Base-by-base conservation (phyloP, 371 early-diverging fungal species). In the Zancudomyces culisetae region DNA sequence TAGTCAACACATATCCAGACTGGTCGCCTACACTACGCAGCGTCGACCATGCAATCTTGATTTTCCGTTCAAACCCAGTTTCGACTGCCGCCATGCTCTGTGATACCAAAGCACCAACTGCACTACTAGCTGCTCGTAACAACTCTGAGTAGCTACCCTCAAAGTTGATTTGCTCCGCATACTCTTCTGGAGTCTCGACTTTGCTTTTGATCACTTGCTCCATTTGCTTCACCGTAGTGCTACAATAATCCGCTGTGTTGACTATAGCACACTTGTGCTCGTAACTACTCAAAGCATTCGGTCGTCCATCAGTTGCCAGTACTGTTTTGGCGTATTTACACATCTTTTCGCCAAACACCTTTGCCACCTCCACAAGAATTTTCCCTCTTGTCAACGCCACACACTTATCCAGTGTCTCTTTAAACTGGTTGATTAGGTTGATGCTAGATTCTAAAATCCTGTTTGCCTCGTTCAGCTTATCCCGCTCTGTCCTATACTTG, bases 201-300 rank as follows among this genome's bases (percentile, higher is more conserved):
- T 79, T 81, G 43, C 86, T 89, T 51, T 72, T 74, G 20, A 93
- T 61, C 61, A 83, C 85, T 42, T 86, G 85, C 57, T 91, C 91
- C 12, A 94, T 70, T 79, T 85, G 92, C 1, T 73, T 62, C 0
- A 84, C 85, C 0, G 90, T 88, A n/a, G 75, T 74, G 19, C 74
- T 66, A 54, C 95, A 94, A 64, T 94, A 96, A 59, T 96, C 95
- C 0, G 87, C 85, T 0, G 97, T 96, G 51, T 90, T 93, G 45
- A 92, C 61, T 4, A 90, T 71, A 15, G 83, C 57, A 55, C 87
- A 85, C 1, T 75, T 43, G n/a, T 51, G 58, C 27, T 27, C 47
- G 27, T 68, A 51, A 8, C 56, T 56, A 27, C 56, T 55, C 8
- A 56, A 56, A 1, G 45, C 15, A 48, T 48, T 23, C 48, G 57